Base-by-base conservation (phyloP, 2,329 filamentous ascomycete species). In the Tolypocladium album region DNA sequence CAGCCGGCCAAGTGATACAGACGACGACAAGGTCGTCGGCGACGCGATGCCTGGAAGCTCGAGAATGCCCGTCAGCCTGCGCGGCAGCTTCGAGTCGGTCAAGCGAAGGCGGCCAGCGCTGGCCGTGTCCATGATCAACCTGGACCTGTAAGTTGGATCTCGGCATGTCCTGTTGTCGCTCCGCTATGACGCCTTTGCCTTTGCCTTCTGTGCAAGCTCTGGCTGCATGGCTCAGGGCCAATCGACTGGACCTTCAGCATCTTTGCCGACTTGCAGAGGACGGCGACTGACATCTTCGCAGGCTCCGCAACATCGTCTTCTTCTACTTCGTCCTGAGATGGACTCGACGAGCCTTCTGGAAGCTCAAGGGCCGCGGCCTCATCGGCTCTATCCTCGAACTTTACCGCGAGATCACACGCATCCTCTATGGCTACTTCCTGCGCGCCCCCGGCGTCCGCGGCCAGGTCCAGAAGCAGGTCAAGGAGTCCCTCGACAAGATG, bases 241-340 rank as follows among this genome's bases (percentile, higher is more conserved):
- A 36, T 53, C n/a, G 50, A n/a, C 17, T 11, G 3, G 50, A 13
- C 20, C 27, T n/a, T 7, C 11, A 7, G 17, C 17, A 13, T 15
- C 13, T 4, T 4, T 22, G 31, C 50, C 31, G 31, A 36, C 50
- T 11, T 31, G 3, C 2, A n/a, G 11, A 31, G 50, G 8, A 36
- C n/a, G 8, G 15, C 31, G 31, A 4, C 50, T 55, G 50, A 55
- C 31, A 55, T 22, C 9, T 12, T 38, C 11, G 31, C 17, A 64
- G 64, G 93, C 70, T 96, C 63, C 89, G 90, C 59, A 96, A 97
- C 72, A 79, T 97, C 61, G 79, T 97, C 67, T 96, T 97, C 74
- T 81, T 92, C 70, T 83, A 96, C 67, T 97, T 97, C 76, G 73
- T 97, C 62, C 78, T 96, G 56, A 88, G 92, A 71, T 89, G 92